A percentile compares a stretch with the other conserved stretches of the same genome.
Conservation (phyloP, 257 asterid genomes). For the Solanum chilense region DNA sequence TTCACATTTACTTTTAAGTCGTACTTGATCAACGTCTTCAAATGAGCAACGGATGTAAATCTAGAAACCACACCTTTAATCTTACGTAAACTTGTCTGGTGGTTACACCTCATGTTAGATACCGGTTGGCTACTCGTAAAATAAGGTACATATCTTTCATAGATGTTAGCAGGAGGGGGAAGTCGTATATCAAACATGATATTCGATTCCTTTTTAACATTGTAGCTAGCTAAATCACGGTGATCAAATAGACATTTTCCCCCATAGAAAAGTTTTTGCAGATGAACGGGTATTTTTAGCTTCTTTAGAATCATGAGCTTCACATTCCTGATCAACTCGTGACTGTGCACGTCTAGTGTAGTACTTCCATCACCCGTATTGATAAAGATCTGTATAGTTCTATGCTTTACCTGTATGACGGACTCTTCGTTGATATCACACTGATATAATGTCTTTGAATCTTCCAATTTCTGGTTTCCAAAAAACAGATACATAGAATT, state of each 20-base stretch:
- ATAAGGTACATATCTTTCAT: neutral
- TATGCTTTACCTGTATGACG: neutral
- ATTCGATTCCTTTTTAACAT: neutral
- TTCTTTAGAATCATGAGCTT: conserved; percentile 1
- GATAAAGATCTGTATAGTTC: neutral
- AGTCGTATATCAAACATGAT: neutral
- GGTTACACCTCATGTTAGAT: neutral
- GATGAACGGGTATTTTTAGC: neutral
- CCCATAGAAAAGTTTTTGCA: neutral
- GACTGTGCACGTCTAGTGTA: neutral
- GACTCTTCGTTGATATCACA: neutral
- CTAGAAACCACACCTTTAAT: neutral
- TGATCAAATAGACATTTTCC: conserved; percentile 2
- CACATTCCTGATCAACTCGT: neutral
- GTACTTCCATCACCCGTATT: neutral
- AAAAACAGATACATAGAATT: neutral
- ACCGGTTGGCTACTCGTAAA: neutral
- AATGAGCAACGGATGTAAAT: neutral
- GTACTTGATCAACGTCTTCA: neutral
- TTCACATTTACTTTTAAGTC: neutral
- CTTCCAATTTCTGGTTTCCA: neutral
- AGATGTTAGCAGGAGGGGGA: neutral
- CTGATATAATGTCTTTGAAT: neutral
- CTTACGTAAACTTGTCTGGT: neutral
- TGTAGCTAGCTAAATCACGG: conserved; percentile 8